Base-by-base conservation (phyloP, 2,329 filamentous ascomycete species). In the Fusarium zealandicum region DNA sequence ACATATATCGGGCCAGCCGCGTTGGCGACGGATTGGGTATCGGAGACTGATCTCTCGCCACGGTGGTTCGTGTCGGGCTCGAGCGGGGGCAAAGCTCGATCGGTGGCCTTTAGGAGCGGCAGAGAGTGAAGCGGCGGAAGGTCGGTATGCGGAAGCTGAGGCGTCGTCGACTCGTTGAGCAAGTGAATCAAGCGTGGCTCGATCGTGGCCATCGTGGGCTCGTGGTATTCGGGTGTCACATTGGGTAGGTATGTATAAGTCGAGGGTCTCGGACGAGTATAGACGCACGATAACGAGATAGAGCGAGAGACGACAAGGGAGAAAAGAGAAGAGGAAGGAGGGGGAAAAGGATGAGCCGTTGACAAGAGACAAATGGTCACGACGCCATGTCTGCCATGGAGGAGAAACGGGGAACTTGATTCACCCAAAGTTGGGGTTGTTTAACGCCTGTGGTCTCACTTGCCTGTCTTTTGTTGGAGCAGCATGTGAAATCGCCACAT, bases 131-230 rank as follows among this genome's bases (percentile, higher is more conserved):
- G 74, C 41, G 83, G 79, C 31, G 84, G 83, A 3, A 85, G 78
- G 55, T 83, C 81, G 66, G 79, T 73, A 57, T 78, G 77, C 65
- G 74, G 76, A 64, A 76, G 73, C 61, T 77, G 77, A 38, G 80
- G 78, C 58, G 77, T 76, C 35, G 76, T 77, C 41, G 78, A 78
- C 66, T 84, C 81, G 72, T 87, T 87, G 67, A 87, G 77, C 62
- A 87, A 74, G 70, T 87, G 83, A 69, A 87, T 88, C 63, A 88
- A 78, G 69, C 84, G 82, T 69, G 85, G 85, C 79, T 88, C 85
- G 74, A 87, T 87, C 69, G 83, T 87, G 64, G 83, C 82, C 82
- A 85, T 85, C 73, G 72, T 83, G 78, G 68, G 63, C 66, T 65
- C 55, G 54, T 48, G 48, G 58, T 60, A 49, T 51, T 58, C 50